Evolutionary conservation across 768 basidiomycete genomes (phyloP).

Genomic region (Podaxis sp.): DNA sequence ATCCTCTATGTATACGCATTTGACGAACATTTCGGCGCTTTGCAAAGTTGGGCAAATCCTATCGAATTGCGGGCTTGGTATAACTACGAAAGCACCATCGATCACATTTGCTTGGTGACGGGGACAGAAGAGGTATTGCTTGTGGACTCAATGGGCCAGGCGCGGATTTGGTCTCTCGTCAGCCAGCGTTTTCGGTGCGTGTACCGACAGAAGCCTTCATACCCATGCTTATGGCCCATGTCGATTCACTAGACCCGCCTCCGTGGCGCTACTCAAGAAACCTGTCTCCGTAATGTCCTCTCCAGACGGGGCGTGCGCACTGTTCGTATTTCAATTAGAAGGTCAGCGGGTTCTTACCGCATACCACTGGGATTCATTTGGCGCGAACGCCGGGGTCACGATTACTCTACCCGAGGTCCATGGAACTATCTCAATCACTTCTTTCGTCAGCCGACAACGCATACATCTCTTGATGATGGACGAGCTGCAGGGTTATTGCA

Average conservation of each 20-base stretch:
- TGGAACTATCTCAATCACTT: constrained; percentile 37
- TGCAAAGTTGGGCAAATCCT: constrained; percentile 41
- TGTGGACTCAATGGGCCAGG: constrained; percentile 42
- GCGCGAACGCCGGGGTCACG: constrained; percentile 44
- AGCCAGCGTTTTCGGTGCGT: constrained; percentile 53
- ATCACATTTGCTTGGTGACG: constrained; percentile 41
- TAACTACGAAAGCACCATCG: constrained; percentile 15
- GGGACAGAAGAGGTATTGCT: constrained; percentile 55
- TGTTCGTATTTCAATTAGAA: constrained; percentile 30
- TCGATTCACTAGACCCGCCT: constrained; percentile 31
- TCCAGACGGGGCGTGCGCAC: constrained; percentile 56
- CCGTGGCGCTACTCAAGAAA: constrained; percentile 26
- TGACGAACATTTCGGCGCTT: constrained; percentile 41
- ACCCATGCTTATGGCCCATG: constrained; percentile 22
- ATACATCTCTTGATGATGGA: constrained; percentile 48
- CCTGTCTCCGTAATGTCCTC: constrained; percentile 42
- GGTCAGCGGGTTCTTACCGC: constrained; percentile 5
- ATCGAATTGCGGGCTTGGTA: constrained; percentile 48
- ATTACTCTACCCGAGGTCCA: constrained; percentile 31
- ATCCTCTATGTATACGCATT: constrained; percentile 46
- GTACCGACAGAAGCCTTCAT: neutral
- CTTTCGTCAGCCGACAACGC: constrained; percentile 39
- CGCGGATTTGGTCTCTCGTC: constrained; percentile 53
- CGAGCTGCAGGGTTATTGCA: constrained; percentile 26
- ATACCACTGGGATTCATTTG: constrained; percentile 61